Evolutionary conservation across 2,329 filamentous ascomycete species (phyloP).

Genomic region (Aschersonia sp.): DNA sequence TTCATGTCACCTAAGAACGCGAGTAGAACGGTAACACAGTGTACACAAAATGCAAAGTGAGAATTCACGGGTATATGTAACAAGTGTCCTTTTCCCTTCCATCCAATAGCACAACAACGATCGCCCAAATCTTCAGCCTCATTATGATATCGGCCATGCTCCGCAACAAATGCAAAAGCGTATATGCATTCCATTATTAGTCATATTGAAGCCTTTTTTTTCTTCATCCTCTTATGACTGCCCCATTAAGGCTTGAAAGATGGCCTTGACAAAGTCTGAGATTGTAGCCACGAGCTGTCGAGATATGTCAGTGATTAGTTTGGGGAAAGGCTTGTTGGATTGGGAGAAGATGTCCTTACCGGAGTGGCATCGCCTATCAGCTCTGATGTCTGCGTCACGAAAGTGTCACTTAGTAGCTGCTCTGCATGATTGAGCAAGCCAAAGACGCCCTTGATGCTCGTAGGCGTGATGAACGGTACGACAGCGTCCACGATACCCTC

Average conservation of each 20-base stretch:
- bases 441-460: conserved; percentile 20
- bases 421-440: conserved; percentile 23
- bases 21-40: too few species aligned
- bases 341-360: conserved; percentile 12
- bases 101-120: too few species aligned
- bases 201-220: neutral
- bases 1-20: too few species aligned
- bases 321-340: neutral
- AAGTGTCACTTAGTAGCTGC: conserved; percentile 19
- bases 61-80: too few species aligned
- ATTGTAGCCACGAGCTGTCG: conserved; percentile 17
- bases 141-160: neutral
- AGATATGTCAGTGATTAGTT: neutral
- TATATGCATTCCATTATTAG: neutral
- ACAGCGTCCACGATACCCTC: conserved; percentile 20
- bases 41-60: too few species aligned
- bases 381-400: conserved; percentile 26
- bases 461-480: conserved; percentile 24
- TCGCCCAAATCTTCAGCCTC: neutral
- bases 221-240: neutral
- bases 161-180: neutral
- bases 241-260: conserved; percentile 14
- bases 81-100: too few species aligned
- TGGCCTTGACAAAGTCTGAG: conserved; percentile 16
- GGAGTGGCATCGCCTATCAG: conserved; percentile 27